phyloP scores from a whole-genome alignment of 306 rosid genomes.

The Fragaria nilgerrensis region DNA sequence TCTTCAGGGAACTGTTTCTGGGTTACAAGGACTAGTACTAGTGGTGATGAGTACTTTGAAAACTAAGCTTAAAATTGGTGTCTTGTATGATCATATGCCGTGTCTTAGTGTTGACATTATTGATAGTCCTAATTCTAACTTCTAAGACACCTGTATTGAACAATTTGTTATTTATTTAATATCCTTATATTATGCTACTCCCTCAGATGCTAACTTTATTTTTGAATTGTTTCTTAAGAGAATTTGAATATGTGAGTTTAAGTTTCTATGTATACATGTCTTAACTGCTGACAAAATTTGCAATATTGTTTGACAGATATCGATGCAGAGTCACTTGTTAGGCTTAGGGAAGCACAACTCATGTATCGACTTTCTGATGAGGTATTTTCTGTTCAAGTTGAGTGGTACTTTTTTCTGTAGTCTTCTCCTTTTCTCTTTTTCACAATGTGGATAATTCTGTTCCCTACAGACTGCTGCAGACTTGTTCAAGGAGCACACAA shows the following conservation, averaged over 20 bases:
- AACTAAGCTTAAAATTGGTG: not conserved
- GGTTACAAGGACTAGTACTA: not conserved
- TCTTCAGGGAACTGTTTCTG: not conserved
- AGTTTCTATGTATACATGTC: conserved; percentile 1
- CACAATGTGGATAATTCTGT: conserved; percentile 23
- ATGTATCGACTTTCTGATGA: conserved; percentile 70
- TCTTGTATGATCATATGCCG: not conserved
- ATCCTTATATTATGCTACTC: not conserved
- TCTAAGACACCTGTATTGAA: not conserved
- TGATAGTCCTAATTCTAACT: not conserved
- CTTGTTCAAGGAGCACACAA: conserved; percentile 66
- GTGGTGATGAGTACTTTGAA: not conserved
- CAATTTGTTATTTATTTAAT: not conserved
- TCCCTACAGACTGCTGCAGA: conserved; percentile 70
- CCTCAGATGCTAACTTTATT: not conserved
- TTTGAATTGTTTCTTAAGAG: not conserved
- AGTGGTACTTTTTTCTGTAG: conserved; percentile 13
- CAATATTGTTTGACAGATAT: conserved; percentile 50
- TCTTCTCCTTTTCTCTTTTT: not conserved
- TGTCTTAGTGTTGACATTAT: not conserved
- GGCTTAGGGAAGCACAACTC: conserved; percentile 69
- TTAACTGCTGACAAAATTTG: conserved; percentile 19
- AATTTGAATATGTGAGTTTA: not conserved
- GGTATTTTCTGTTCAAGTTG: conserved; percentile 44
- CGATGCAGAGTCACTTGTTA: conserved; percentile 57